Percentiles rank a stretch among this genome's conserved stretches.
Evolutionary conservation across 257 asterid species (phyloP).

Genomic region (Primulina huaijiensis): DNA sequence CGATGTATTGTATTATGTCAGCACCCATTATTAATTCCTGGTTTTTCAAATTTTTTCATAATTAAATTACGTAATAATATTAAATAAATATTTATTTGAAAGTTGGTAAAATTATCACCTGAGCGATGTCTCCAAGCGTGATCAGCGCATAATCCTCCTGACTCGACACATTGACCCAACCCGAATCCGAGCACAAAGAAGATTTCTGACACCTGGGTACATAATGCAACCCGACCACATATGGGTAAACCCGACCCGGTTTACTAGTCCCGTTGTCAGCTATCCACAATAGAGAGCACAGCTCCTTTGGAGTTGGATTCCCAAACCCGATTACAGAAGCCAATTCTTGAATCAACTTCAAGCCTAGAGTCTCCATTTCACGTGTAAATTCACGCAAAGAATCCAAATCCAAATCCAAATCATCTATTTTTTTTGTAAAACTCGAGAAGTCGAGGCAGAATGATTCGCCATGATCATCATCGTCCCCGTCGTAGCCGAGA

Average conservation of each 20-base stretch:
- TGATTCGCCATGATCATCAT: constrained; percentile 37
- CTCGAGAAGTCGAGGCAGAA: constrained; percentile 48
- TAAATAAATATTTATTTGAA: background rate
- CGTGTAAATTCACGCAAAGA: constrained; percentile 41
- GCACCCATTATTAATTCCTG: no score
- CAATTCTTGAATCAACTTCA: constrained; percentile 45
- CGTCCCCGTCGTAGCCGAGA: constrained; percentile 45
- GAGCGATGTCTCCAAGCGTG: constrained; percentile 76
- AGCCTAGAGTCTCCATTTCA: constrained; percentile 58
- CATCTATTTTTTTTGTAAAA: constrained; percentile 32
- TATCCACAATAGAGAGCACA: constrained; percentile 58
- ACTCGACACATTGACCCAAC: constrained; percentile 53
- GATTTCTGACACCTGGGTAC: constrained; percentile 36
- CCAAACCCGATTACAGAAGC: constrained; percentile 49
- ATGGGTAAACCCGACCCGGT: constrained; percentile 68
- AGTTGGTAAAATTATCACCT: constrained; percentile 32
- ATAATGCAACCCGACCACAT: constrained; percentile 54
- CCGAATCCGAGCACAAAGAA: constrained; percentile 57
- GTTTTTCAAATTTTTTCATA: background rate
- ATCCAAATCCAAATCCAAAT: constrained; percentile 28
- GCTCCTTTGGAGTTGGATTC: constrained; percentile 40
- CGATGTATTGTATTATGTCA: no score
- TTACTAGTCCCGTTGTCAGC: constrained; percentile 32
- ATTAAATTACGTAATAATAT: background rate
- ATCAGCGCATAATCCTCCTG: constrained; percentile 51